phyloP scores from a whole-genome alignment of 331 rosid species.

The Telfairia occidentalis region DNA sequence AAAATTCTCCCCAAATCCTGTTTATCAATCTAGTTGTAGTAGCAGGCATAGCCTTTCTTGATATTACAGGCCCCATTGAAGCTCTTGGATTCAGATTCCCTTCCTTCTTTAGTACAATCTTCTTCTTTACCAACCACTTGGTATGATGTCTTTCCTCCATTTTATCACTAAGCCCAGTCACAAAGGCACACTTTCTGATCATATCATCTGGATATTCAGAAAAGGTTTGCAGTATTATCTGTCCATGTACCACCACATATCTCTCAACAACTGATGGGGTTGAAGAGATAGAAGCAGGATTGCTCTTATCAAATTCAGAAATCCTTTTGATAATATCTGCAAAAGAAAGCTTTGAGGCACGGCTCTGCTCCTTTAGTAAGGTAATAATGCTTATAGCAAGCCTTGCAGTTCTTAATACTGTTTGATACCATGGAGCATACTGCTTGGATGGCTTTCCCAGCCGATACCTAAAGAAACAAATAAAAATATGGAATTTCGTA shows the following conservation, averaged over 20 bases:
- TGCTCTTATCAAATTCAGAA: slow-evolving; percentile 33
- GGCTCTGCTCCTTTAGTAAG: slow-evolving; percentile 64
- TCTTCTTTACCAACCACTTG: slow-evolving; percentile 73
- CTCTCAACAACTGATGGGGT: slow-evolving; percentile 61
- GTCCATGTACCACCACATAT: slow-evolving; percentile 82
- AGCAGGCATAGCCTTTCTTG: slow-evolving; percentile 84
- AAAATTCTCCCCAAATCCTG: slow-evolving; percentile 87
- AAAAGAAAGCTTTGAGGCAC: slow-evolving; percentile 75
- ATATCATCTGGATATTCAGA: slow-evolving; percentile 65
- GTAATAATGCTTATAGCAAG: slow-evolving; percentile 57
- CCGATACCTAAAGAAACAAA: slow-evolving; percentile 55
- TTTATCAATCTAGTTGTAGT: slow-evolving; percentile 74
- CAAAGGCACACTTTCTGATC: slow-evolving; percentile 63
- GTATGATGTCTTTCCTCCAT: slow-evolving; percentile 95
- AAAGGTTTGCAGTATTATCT: slow-evolving; percentile 75
- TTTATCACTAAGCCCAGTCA: slow-evolving; percentile 52
- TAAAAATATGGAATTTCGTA: not conserved
- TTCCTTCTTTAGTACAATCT: slow-evolving; percentile 37
- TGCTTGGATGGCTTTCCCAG: slow-evolving; percentile 86
- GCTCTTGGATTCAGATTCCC: slow-evolving; percentile 81
- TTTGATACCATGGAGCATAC: slow-evolving; percentile 79
- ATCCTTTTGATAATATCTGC: slow-evolving; percentile 55
- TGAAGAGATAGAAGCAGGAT: slow-evolving; percentile 57
- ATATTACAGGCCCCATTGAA: slow-evolving; percentile 45
- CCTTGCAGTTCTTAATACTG: slow-evolving; percentile 67